Evolutionary conservation across 1,284 basidiomycete genomes (phyloP), one percentile per base, ranked within the genome.

Genomic region (Wolfiporia cocos): DNA sequence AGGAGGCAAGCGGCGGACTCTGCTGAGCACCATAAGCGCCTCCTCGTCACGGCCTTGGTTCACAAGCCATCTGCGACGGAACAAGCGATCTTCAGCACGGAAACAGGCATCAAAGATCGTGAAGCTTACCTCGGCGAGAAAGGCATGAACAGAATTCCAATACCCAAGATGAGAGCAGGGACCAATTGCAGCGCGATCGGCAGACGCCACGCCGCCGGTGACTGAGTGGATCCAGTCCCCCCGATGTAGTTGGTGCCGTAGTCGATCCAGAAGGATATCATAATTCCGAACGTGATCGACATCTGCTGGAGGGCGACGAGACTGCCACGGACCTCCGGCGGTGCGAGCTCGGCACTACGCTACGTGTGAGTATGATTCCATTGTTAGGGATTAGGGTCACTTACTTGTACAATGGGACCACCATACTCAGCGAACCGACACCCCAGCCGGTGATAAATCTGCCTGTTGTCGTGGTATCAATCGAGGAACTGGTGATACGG

Each of bases 301-400:
- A 90, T 69, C 56, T 91, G 88, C 58, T 91, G 87, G 11, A 92
- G 73, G 3, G 85, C 85, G 33, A 91, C 86, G 28, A 91, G 68
- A 53, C 82, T 83, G 6, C 88, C 88, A 50, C 88, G 78, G 18
- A 92, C 84, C 63, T 90, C 87, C 2, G 87, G 84, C 17, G 87
- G 86, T 1, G 85, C 81, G 34, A 90, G 73, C 61, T 81, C 78
- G 34, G 77, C 74, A 54, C 69, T 69, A 34, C 12, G 6, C 19
- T 23, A 7, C 15, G 5, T 15, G 24, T 45, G 17, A 45, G 23
- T 35, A 12, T 30, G 30, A 24, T 24, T 7, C 15, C 24, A 40
- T 9, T 34, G 22, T 14, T 18, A 19, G 20, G 9, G 34, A 37
- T 20, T 66, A 65, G 30, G 18, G 7, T 12, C 6, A 54, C 66